A percentile compares a stretch with the other conserved stretches of the same genome.
Evolutionary conservation across 305 asterid genomes (phyloP).

Genomic region (Striga hermonthica): DNA sequence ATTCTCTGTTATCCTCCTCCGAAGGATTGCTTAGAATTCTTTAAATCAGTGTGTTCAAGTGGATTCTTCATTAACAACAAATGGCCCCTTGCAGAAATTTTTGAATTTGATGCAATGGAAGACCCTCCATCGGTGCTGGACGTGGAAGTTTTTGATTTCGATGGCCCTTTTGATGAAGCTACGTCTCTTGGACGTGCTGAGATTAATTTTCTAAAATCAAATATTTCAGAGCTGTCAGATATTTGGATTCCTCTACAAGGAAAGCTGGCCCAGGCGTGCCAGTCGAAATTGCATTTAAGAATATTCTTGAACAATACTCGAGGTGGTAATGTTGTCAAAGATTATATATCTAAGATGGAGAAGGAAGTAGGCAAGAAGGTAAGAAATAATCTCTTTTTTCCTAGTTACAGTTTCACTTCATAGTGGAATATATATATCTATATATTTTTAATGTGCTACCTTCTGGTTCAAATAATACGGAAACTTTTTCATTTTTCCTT

Average conservation of each 20-base stretch:
- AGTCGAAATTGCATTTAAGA: conserved; percentile 88
- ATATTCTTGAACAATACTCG: conserved; percentile 76
- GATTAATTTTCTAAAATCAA: conserved; percentile 72
- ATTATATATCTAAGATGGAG: conserved; percentile 85
- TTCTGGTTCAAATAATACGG: conserved; percentile 17
- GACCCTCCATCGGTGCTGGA: conserved; percentile 92
- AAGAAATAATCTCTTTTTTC: conserved; percentile 28
- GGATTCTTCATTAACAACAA: conserved; percentile 25
- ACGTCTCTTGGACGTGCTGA: conserved; percentile 83
- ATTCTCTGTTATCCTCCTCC: not conserved
- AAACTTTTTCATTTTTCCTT: not conserved
- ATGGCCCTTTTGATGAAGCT: conserved; percentile 91
- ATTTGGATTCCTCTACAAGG: conserved; percentile 91
- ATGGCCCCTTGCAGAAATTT: conserved; percentile 67
- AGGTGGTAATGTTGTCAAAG: conserved; percentile 71
- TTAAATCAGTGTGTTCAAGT: conserved; percentile 14
- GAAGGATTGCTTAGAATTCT: conserved; percentile 6
- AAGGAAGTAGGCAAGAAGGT: conserved; percentile 99
- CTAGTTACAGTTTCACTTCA: conserved; percentile 28
- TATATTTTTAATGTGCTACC: conserved; percentile 14
- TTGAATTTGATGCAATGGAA: conserved; percentile 98
- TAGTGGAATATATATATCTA: conserved; percentile 2
- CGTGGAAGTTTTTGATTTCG: conserved; percentile 84
- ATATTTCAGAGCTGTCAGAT: conserved; percentile 79
- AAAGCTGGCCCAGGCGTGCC: conserved; percentile 93